phyloP scores from a whole-genome alignment of 306 rosid genomes.

The Rosa multiflora region DNA sequence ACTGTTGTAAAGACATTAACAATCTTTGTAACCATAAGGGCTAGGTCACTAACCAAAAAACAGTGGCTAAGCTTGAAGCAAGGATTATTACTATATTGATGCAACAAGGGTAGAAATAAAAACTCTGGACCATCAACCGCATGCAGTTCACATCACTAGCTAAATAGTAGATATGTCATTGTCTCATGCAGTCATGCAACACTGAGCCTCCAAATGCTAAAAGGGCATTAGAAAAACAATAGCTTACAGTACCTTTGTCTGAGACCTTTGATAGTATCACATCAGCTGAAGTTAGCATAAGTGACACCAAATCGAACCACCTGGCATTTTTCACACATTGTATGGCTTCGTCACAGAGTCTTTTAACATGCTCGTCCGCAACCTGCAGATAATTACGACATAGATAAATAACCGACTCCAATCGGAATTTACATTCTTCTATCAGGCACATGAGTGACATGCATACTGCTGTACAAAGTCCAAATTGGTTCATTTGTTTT shows the following conservation, averaged over 20 bases:
- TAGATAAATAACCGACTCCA: conserved; percentile 1
- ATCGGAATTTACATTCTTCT: background rate
- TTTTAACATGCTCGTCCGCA: conserved; percentile 78
- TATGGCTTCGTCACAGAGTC: conserved; percentile 75
- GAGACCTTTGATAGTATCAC: conserved; percentile 84
- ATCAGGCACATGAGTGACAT: background rate
- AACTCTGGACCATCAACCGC: background rate
- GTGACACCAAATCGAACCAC: conserved; percentile 80
- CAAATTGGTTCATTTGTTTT: background rate
- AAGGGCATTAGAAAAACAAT: background rate
- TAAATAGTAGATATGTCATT: background rate
- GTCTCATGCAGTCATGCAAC: background rate
- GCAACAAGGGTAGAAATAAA: background rate
- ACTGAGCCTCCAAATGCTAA: background rate
- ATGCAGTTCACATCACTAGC: background rate
- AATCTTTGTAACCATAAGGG: background rate
- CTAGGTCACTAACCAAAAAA: background rate
- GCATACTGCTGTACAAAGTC: background rate
- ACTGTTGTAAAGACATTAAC: background rate
- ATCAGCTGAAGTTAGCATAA: conserved; percentile 89
- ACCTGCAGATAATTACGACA: conserved; percentile 45
- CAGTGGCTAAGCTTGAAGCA: background rate
- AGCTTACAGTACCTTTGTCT: conserved; percentile 66
- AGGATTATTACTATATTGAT: background rate
- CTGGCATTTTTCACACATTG: conserved; percentile 63